Evolutionary conservation across 1,284 basidiomycete species (phyloP).

Genomic region (Wolfiporia cocos): DNA sequence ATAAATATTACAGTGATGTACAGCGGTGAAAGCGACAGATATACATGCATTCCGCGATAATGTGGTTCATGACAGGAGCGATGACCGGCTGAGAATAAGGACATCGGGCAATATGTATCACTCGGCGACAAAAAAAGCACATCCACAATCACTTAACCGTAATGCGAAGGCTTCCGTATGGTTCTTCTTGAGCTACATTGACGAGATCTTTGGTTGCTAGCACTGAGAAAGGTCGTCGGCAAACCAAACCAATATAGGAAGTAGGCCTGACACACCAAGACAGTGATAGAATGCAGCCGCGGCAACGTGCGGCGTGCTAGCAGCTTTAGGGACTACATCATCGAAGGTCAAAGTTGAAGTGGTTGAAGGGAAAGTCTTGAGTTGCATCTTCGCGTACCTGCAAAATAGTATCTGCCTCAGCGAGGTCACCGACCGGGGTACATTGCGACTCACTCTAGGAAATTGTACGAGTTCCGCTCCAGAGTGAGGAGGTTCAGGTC

Average conservation of each 20-base stretch:
- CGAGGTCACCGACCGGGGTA: neutral
- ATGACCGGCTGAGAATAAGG: no score
- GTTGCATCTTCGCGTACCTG: constrained; percentile 76
- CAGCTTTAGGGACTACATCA: constrained; percentile 53
- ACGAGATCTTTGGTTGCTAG: constrained; percentile 62
- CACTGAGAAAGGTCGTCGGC: constrained; percentile 31
- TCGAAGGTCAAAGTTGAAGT: constrained; percentile 52
- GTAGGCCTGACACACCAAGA: constrained; percentile 44
- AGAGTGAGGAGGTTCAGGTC: constrained; percentile 51
- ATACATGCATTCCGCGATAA: no score
- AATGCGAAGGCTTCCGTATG: constrained; percentile 46
- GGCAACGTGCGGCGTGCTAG: constrained; percentile 69
- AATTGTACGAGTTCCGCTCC: constrained; percentile 72
- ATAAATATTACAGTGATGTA: no score
- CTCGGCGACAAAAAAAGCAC: no score
- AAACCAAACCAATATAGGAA: constrained; percentile 5
- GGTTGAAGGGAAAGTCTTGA: constrained; percentile 44
- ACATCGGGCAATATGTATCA: no score
- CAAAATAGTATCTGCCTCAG: neutral
- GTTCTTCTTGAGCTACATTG: constrained; percentile 41
- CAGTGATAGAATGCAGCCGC: constrained; percentile 78
- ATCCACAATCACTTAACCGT: constrained; percentile 30
- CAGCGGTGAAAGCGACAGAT: no score
- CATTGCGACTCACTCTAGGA: constrained; percentile 55
- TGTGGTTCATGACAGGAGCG: no score